These are phyloP conservation scores for Dissoconium aciculare DNA, from an alignment of 2,329 filamentous ascomycete genomes.

Conservation along the genomic window DNA sequence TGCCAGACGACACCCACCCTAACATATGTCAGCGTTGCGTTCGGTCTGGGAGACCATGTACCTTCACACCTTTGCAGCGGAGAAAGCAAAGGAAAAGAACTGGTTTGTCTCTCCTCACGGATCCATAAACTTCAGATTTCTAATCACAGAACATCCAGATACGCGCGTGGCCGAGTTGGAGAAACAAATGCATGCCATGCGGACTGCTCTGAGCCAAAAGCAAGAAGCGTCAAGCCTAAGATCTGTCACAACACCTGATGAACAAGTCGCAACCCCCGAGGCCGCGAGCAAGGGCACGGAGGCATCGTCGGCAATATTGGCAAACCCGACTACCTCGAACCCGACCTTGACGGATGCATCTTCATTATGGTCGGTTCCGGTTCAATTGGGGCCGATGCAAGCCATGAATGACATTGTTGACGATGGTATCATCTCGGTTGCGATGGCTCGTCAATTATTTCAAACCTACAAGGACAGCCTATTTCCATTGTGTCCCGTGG, in stretches of 20 bases:
- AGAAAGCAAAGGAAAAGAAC: slow-evolving; percentile 32
- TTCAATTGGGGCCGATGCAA: slow-evolving; percentile 2
- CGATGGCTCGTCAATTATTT: slow-evolving; percentile 42
- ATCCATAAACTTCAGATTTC: no score
- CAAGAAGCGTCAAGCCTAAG: slow-evolving; percentile 7
- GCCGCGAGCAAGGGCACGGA: no score
- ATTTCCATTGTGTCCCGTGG: slow-evolving; percentile 45
- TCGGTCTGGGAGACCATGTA: slow-evolving; percentile 26
- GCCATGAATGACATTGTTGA: slow-evolving; percentile 34
- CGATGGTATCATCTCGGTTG: slow-evolving; percentile 42
- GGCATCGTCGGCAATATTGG: no score
- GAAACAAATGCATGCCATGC: slow-evolving; percentile 30
- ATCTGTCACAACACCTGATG: no score
- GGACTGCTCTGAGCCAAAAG: slow-evolving; percentile 24
- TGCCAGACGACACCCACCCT: slow-evolving; percentile 20
- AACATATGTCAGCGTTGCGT: slow-evolving; percentile 27
- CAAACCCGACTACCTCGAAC: no score
- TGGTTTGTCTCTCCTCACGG: no score
- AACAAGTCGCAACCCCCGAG: no score
- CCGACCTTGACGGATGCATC: no score
- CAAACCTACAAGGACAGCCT: slow-evolving; percentile 45
- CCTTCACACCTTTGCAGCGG: slow-evolving; percentile 27
- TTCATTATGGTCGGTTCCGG: no score
- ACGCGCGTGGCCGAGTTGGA: slow-evolving; percentile 32
- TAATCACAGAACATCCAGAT: no score